Conservation (phyloP, 495 filamentous ascomycete genomes). For the Barbatosphaeria neglecta region DNA sequence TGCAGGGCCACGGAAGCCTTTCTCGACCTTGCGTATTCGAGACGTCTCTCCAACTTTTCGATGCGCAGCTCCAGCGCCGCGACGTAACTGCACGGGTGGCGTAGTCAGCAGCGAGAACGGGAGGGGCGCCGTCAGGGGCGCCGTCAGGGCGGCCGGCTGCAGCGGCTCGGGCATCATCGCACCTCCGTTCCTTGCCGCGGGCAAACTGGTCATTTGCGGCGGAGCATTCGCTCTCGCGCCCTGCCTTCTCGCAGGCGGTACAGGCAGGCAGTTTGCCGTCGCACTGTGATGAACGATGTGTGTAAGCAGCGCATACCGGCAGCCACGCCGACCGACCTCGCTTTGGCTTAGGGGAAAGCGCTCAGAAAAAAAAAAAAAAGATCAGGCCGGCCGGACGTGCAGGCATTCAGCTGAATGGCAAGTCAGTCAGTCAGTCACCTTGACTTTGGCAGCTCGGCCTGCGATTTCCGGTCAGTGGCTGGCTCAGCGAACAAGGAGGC, state of each 20-base stretch:
- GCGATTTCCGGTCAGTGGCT: constrained; percentile 9
- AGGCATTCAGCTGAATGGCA: too few species aligned
- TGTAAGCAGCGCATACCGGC: constrained; percentile 4
- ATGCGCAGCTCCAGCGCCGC: constrained; percentile 80
- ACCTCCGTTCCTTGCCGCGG: constrained; percentile 80
- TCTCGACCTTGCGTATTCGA: constrained; percentile 47
- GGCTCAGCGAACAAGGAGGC: background rate
- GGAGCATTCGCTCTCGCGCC: constrained; percentile 72
- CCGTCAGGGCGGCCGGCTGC: background rate
- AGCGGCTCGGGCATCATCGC: background rate
- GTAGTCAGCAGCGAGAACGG: too few species aligned
- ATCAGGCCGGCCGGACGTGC: too few species aligned
- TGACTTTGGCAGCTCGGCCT: constrained; percentile 81
- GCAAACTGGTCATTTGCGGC: constrained; percentile 90
- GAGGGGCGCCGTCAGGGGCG: background rate
- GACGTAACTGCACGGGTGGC: constrained; percentile 74
- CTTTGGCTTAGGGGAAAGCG: too few species aligned
- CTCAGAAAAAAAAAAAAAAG: too few species aligned
- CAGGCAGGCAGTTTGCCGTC: constrained; percentile 92
- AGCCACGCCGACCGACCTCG: background rate
- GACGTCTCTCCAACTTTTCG: constrained; percentile 68
- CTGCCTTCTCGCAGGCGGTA: constrained; percentile 79
- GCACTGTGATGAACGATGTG: constrained; percentile 39
- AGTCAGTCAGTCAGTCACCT: constrained; percentile 24
- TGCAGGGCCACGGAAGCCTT: constrained; percentile 43